Base-by-base conservation (phyloP, 2,329 filamentous ascomycete genomes). In the Botrytis medusae region DNA sequence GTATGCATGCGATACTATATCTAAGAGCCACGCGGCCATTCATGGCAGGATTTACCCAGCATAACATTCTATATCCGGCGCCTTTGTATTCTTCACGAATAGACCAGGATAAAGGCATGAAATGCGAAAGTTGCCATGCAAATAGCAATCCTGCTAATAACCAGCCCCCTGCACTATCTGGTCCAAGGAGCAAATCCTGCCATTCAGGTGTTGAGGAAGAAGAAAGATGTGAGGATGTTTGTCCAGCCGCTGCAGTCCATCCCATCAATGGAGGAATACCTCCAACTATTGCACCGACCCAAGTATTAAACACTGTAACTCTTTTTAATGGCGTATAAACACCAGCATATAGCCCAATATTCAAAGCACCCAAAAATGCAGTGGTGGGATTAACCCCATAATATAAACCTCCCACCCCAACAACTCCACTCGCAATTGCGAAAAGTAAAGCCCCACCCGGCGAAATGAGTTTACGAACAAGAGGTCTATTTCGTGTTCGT, bases 41-140 rank as follows among this genome's bases (percentile, higher is more conserved):
- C 79, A 91, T 89, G 0, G 91, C 90, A 0, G 95, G 93, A 81
- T 98, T 95, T 9, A 92, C 91, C 91, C 95, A 98, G 65, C 88
- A 89, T 5, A 98, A 86, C 96, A 92, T 92, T 76, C 87, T 86
- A 79, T 91, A 87, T 14, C 89, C 90, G 0, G 88, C 90, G 18
- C 84, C 86, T 76, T 90, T 91, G 85, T 99, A 99, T 82, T 99
- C 96, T 14, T 97, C 91, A 32, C 94, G 88, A 74, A 98, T 97
- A 6, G 89, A 86, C 89, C 95, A 97, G 64, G 93, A 95, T 34
- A 99, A 86, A 1, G 95, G 92, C 87, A 98, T 98, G 85, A 99
- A 99, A 83, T 99, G 96, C 4, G 96, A 94, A 80, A 99, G 98
- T 81, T 99, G 95, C 96, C 96, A 99, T 20, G 94, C 92, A 77